Base-by-base conservation (phyloP, 2,329 filamentous ascomycete species). In the Aspergillus costaricaensis region DNA sequence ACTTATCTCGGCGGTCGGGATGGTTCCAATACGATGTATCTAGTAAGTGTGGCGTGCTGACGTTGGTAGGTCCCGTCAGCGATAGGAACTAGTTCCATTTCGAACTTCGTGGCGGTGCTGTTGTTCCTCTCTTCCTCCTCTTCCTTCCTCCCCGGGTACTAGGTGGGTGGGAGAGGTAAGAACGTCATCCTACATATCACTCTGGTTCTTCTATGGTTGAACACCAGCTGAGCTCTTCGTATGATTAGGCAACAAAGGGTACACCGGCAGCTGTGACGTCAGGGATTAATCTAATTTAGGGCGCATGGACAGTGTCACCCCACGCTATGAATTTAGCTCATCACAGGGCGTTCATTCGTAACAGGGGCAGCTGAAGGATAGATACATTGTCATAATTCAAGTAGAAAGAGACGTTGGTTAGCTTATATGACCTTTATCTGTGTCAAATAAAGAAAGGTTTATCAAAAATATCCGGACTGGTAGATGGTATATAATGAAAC, bases 241-340 rank as follows among this genome's bases (percentile, higher is more conserved):
- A 17, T 50, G 47, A 50, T 30, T 50, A 50, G 47, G 47, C n/a
- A 25, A 10, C 27, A 9, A 30, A 32, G 10, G 47, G 47, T 6
- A 50, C 47, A 30, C 25, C 47, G 47, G 47, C 9, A 27, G 23
- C 25, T 25, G 25, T 50, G 47, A 50, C 47, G 47, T 50, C 47
- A 50, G 47, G 25, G 47, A n/a, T 23, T 50, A 50, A 50, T 50
- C 27, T 50, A 50, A 50, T 9, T 50, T 50, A 19, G 32, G 23
- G 47, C 47, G 47, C 47, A 30, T 50, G 47, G 47, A 50, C 47
- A 30, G 17, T 30, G 41, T 49, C 44, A 23, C 44, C 44, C 44
- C 44, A 49, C 44, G 44, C 44, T 49, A 49, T 15, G 3, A 0
- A 25, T 23, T 49, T 50, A 50, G 47, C 47, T 2, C 47, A 44